These are phyloP conservation scores for Russula dissimulans DNA, from an alignment of 768 basidiomycete genomes.

Conservation along the genomic window DNA sequence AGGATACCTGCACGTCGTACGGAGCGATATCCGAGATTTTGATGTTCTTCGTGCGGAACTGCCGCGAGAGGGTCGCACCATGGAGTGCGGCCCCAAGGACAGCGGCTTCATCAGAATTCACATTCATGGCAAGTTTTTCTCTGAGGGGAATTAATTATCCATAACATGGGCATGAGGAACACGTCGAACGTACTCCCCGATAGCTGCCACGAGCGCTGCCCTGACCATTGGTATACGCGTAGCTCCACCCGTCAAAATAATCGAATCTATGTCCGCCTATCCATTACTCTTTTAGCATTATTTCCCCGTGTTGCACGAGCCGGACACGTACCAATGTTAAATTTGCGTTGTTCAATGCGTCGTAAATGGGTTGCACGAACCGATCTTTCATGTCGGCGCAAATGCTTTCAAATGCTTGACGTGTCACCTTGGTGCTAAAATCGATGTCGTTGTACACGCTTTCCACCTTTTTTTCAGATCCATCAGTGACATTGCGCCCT, in stretches of 20 bases:
- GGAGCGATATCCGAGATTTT: constrained; percentile 65
- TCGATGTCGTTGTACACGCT: constrained; percentile 87
- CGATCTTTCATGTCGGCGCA: constrained; percentile 55
- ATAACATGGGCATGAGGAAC: neutral
- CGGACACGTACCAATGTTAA: constrained; percentile 47
- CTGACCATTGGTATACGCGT: constrained; percentile 92
- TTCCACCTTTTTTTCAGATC: constrained; percentile 52
- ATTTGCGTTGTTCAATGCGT: constrained; percentile 60
- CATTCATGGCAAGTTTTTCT: constrained; percentile 83
- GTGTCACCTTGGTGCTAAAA: constrained; percentile 68
- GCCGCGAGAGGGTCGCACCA: constrained; percentile 78
- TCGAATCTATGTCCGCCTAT: constrained; percentile 74
- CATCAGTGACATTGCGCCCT: neutral
- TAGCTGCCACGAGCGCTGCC: constrained; percentile 61
- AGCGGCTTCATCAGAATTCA: constrained; percentile 94
- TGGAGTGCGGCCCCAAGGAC: constrained; percentile 90
- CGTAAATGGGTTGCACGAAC: constrained; percentile 64
- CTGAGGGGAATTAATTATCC: constrained; percentile 26
- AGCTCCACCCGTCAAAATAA: constrained; percentile 88
- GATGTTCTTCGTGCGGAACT: constrained; percentile 94
- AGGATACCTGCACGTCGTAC: constrained; percentile 74
- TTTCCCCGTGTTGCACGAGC: neutral
- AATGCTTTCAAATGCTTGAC: constrained; percentile 68
- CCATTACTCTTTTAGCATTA: constrained; percentile 2
- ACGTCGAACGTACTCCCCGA: constrained; percentile 54